phyloP scores from a whole-genome alignment of 2,329 filamentous ascomycete genomes.

The Ophiocordyceps camponoti-saundersi region DNA sequence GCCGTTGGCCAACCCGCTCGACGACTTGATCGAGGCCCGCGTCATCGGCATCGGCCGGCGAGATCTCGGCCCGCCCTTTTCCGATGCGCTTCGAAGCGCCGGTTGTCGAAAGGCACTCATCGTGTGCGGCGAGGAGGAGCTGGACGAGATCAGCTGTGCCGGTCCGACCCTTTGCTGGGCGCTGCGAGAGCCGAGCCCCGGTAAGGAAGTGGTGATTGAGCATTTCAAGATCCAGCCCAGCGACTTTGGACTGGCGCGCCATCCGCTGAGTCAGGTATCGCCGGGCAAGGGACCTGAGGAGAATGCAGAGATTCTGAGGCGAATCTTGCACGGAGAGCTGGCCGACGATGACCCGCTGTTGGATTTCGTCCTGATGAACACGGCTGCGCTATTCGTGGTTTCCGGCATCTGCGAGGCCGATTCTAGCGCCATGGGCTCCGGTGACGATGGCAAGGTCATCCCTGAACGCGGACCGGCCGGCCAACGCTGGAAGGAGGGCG shows the following conservation, averaged over 20 bases:
- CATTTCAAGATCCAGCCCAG: slow-evolving; percentile 62
- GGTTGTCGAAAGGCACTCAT: slow-evolving; percentile 74
- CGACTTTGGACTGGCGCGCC: slow-evolving; percentile 71
- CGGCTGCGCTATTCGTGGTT: slow-evolving; percentile 71
- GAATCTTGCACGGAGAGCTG: slow-evolving; percentile 58
- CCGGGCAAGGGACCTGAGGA: slow-evolving; percentile 72
- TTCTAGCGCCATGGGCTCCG: slow-evolving; percentile 59
- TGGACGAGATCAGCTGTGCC: slow-evolving; percentile 90
- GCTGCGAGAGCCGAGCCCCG: slow-evolving; percentile 33
- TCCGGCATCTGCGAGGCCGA: slow-evolving; percentile 79
- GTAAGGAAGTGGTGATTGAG: slow-evolving; percentile 38
- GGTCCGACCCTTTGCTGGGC: slow-evolving; percentile 83
- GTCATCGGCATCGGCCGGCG: slow-evolving; percentile 84
- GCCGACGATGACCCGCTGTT: slow-evolving; percentile 66
- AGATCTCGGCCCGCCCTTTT: slow-evolving; percentile 77
- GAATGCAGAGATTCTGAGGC: slow-evolving; percentile 71
- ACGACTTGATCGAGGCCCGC: slow-evolving; percentile 69
- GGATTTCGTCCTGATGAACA: slow-evolving; percentile 89
- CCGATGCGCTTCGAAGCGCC: slow-evolving; percentile 60
- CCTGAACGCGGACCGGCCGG: slow-evolving; percentile 71
- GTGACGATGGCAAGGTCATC: slow-evolving; percentile 67
- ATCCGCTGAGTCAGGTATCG: slow-evolving; percentile 62
- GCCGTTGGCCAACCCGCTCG: slow-evolving; percentile 78
- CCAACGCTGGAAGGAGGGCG: slow-evolving; percentile 86
- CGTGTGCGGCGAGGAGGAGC: slow-evolving; percentile 83